Evolutionary conservation across 176 grass and related monocot species (phyloP).

Genomic region (Bolboschoenus planiculmis): DNA sequence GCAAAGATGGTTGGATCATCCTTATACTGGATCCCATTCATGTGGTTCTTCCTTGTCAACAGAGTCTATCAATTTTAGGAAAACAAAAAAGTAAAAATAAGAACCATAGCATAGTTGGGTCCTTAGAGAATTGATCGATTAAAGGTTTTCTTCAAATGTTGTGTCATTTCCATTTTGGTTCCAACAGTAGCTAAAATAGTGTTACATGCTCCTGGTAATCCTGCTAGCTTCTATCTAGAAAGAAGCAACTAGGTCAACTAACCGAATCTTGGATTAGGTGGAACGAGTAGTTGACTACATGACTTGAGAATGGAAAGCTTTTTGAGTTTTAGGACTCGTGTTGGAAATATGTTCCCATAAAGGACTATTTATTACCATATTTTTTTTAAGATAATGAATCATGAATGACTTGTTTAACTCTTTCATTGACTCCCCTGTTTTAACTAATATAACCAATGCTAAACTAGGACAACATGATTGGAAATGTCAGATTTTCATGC

Average conservation of each 20-base stretch:
- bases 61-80: constrained; percentile 41
- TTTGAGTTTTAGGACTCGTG: background rate
- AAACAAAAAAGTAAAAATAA: background rate
- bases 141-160: background rate
- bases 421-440: background rate
- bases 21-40: constrained; percentile 76
- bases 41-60: constrained; percentile 90
- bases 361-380: background rate
- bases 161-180: background rate
- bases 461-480: background rate
- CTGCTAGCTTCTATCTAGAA: constrained; percentile 32
- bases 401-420: background rate
- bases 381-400: background rate
- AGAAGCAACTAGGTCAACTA: background rate
- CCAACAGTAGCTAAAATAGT: background rate
- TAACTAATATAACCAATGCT: background rate
- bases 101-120: background rate
- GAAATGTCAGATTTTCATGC: background rate
- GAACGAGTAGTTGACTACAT: background rate
- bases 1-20: constrained; percentile 91
- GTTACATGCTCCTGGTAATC: background rate
- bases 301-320: background rate
- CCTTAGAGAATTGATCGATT: background rate
- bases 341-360: too few species aligned
- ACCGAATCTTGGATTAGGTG: background rate